Base-by-base conservation (phyloP, 129 eudicot genomes). In the Pseudognaphalium luteoalbum region DNA sequence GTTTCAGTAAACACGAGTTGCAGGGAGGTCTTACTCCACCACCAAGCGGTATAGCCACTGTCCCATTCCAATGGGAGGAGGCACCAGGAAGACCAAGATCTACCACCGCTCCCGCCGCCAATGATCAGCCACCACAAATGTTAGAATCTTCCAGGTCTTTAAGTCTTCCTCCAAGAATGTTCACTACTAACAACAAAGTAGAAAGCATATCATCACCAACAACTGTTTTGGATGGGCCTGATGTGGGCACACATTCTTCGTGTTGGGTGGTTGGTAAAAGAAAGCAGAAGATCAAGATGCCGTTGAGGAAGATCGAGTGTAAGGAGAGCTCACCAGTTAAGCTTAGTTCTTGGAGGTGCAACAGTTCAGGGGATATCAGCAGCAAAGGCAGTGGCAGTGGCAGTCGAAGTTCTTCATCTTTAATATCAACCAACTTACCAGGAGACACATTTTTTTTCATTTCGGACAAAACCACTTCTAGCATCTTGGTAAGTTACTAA, bases 41-140 rank as follows among this genome's bases (percentile, higher is more conserved):
- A 25, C 74, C 83, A 41, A 75, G 56, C 6, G 75, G 83, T 9
- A 15, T 71, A 57, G 92, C 74, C 17, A 80, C 96, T 3, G 16
- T 91, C 68, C 97, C 97, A 0, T 91, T 91, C 67, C 71, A 77
- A 9, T 89, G 97, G 97, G 97, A 91, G 75, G 89, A 77, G 79
- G 87, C 87, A 9, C 97, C 97, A 1, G 96, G 97, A 3, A 85
- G 81, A 78, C 93, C 93, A 44, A 76, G 80, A 76, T 33, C 66
- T 47, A 62, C 80, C 71, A n/a, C 85, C 44, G 20, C 29, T 3
- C 4, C 29, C 1, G 10, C 11, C 8, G 20, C 66, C 12, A 30
- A 22, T 73, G 30, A 74, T 44, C 60, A 39, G 33, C 32, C 73
- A 65, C 25, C 19, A 61, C 78, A 25, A 58, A 80, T 11, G 39